Evolutionary conservation across 192 early-diverging fungal genomes (phyloP).

Genomic region (Coemansia reversa): DNA sequence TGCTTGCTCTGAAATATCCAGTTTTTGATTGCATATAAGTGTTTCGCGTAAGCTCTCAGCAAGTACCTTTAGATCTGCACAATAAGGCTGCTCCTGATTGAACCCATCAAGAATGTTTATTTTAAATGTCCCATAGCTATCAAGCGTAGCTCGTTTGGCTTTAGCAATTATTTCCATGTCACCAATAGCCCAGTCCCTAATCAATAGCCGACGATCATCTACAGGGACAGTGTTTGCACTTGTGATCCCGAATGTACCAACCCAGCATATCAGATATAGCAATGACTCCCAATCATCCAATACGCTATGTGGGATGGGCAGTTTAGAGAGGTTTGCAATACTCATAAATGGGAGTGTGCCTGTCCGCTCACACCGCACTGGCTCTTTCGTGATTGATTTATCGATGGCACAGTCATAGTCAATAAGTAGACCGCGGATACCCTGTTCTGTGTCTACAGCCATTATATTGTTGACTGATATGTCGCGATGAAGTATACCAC

Average conservation of each 20-base stretch:
- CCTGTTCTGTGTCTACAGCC: neutral
- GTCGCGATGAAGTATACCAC: slow-evolving; percentile 3
- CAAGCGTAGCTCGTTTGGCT: too few relatives aligned
- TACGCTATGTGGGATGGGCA: neutral
- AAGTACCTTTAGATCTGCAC: too few relatives aligned
- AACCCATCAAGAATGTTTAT: too few relatives aligned
- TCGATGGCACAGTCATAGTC: slow-evolving; percentile 8
- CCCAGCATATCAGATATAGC: slow-evolving; percentile 25
- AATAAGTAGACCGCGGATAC: slow-evolving; percentile 4
- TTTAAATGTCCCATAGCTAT: too few relatives aligned
- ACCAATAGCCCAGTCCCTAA: too few relatives aligned
- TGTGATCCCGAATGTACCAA: slow-evolving; percentile 7
- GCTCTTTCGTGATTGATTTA: neutral
- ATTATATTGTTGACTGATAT: slow-evolving; percentile 12
- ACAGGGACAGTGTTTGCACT: too few relatives aligned
- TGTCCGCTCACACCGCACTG: neutral
- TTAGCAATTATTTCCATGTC: too few relatives aligned
- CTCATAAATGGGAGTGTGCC: slow-evolving; percentile 12
- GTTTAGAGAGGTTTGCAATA: neutral
- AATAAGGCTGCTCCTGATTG: too few relatives aligned
- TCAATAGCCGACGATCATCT: too few relatives aligned
- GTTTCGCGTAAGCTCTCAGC: too few relatives aligned
- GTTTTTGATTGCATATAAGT: too few relatives aligned
- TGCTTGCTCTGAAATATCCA: too few relatives aligned
- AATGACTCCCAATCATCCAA: slow-evolving; percentile 37